Conservation (phyloP, 1,284 basidiomycete species). For the Cryptococcus sp. region DNA sequence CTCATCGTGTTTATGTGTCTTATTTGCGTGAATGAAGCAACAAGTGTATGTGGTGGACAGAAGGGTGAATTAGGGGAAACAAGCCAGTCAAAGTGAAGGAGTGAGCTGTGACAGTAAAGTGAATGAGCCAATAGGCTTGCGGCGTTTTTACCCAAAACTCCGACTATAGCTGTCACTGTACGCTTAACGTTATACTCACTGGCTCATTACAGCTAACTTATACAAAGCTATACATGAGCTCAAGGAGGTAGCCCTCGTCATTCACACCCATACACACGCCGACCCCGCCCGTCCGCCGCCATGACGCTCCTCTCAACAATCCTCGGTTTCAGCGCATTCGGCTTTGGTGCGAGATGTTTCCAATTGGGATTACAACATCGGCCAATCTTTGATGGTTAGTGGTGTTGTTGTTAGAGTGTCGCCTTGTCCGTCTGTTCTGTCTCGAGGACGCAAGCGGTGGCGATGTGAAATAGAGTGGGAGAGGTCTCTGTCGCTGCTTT, state of each 20-base stretch:
- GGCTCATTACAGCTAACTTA: not conserved
- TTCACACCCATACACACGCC: not conserved
- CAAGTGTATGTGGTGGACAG: constrained; percentile 4
- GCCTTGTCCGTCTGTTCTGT: not conserved
- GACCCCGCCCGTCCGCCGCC: constrained; percentile 11
- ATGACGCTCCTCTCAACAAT: constrained; percentile 74
- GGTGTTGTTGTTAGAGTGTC: too few species aligned
- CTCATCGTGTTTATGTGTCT: constrained; percentile 60
- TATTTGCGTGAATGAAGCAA: not conserved
- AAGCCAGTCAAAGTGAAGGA: not conserved
- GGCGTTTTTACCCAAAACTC: constrained; percentile 18
- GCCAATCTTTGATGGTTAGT: constrained; percentile 47
- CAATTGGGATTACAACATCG: constrained; percentile 73
- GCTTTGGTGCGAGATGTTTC: constrained; percentile 72
- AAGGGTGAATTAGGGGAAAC: constrained; percentile 1
- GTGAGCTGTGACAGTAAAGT: not conserved
- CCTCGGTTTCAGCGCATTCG: constrained; percentile 74
- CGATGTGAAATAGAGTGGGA: not conserved
- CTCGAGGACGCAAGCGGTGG: not conserved
- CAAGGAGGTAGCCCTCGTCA: not conserved
- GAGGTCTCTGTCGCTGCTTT: too few species aligned
- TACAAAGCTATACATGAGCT: not conserved
- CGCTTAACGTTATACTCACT: not conserved
- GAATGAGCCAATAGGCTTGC: not conserved
- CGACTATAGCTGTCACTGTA: not conserved